Percentiles rank a stretch among this genome's conserved stretches.
Evolutionary conservation across 2,329 filamentous ascomycete species (phyloP).

Genomic region (Boeremia exigua): DNA sequence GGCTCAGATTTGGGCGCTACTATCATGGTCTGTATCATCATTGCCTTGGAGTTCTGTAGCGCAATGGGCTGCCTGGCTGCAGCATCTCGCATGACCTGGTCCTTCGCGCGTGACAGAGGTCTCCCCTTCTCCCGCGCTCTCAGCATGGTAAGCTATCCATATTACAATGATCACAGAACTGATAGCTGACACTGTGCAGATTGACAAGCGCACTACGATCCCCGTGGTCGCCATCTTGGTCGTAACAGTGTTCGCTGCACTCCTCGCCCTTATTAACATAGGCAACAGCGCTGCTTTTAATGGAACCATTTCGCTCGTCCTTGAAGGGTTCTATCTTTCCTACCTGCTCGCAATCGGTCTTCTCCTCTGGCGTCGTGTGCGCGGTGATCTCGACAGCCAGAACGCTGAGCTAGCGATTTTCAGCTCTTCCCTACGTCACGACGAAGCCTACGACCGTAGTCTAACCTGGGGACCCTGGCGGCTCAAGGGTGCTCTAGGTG

Average conservation of each 20-base stretch:
- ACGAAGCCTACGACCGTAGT: constrained; percentile 28
- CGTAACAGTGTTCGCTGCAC: constrained; percentile 51
- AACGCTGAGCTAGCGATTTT: constrained; percentile 32
- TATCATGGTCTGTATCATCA: constrained; percentile 55
- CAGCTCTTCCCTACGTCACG: constrained; percentile 21
- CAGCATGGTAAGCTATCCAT: constrained; percentile 31
- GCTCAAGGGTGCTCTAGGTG: constrained; percentile 35
- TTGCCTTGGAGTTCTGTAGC: constrained; percentile 50
- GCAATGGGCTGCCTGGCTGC: constrained; percentile 51
- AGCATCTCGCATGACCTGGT: constrained; percentile 52
- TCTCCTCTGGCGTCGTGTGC: constrained; percentile 45
- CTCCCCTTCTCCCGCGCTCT: constrained; percentile 47
- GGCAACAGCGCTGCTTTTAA: constrained; percentile 52
- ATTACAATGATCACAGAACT: neutral
- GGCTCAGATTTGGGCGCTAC: constrained; percentile 51
- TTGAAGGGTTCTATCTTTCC: constrained; percentile 47
- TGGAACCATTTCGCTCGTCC: constrained; percentile 43
- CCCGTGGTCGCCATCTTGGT: constrained; percentile 57
- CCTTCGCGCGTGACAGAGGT: constrained; percentile 53
- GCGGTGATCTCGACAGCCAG: constrained; percentile 38
- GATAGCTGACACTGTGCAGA: constrained; percentile 27
- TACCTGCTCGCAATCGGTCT: constrained; percentile 43
- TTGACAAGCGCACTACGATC: constrained; percentile 45
- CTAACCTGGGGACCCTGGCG: constrained; percentile 45
- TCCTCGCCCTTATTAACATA: constrained; percentile 60